Evolutionary conservation across 306 rosid species (phyloP), one percentile per base, ranked within the genome.

Genomic region (Clitoria ternatea): DNA sequence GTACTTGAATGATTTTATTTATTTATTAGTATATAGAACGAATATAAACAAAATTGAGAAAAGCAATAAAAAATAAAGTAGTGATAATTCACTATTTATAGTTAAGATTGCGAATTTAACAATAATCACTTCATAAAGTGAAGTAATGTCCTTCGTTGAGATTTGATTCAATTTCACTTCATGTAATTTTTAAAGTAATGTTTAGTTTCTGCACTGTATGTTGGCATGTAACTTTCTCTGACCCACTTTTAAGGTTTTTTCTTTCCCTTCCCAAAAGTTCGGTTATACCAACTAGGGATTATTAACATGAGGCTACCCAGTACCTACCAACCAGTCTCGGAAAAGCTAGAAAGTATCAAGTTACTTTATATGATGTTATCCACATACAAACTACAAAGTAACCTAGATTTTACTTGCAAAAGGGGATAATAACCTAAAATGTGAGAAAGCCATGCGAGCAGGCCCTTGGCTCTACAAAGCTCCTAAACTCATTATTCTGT

Each of bases 401-500:
- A 67, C 20, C 48, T 52, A 27, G 11, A 26, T 26, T 42, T 26
- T 37, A 29, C 29, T 33, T 53, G n/a, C 59, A 29, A 13, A 52
- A 44, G 29, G 36, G 53, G 30, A 36, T 6, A 56, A 7, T 29
- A n/a, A n/a, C 42, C 40, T 56, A 24, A 64, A 47, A n/a, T 14
- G 32, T 52, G 17, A 53, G 32, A 73, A 61, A 43, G 24, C 18
- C 57, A 43, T 15, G 37, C n/a, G n/a, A n/a, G n/a, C n/a, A n/a
- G 59, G 36, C 32, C 47, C 6, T 40, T 2, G 45, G 49, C 2
- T 55, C 24, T 67, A 61, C 52, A 24, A 17, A 39, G 39, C 14
- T 62, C 72, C 48, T 32, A 61, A 19, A 20, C 57, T 75, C 40
- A 73, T 81, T 73, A 67, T 61, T 72, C 24, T 49, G 36, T 18